Evolutionary conservation across 768 basidiomycete species (phyloP), one percentile per base, ranked within the genome.

Genomic region (Termitomyces eurrhizus): DNA sequence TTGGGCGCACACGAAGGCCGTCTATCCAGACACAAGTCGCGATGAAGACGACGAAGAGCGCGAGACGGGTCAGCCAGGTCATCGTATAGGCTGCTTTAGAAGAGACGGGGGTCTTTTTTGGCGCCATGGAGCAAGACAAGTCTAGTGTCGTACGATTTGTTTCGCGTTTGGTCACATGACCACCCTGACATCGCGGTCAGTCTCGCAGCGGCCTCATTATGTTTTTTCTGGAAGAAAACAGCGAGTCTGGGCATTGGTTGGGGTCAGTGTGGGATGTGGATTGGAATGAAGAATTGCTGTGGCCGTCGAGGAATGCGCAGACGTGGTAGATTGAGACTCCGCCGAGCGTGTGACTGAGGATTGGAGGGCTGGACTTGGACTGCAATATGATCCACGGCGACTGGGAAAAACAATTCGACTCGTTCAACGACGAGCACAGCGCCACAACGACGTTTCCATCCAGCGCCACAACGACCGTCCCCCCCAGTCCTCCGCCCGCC

Each of bases 11-110:
- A 77, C 87, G 89, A 67, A 89, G 84, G 13, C 74, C 74, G 68
- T 90, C 89, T 42, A 90, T 70, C 76, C 77, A 84, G 21, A 76
- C 64, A 52, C 78, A 85, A 3, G 75, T 64, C 8, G 74, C 73
- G 37, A 79, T 63, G 24, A 83, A 62, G 16, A 79, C 58, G 0
- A 70, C 54, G 12, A 78, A 59, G 0, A 76, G 36, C 0, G 67
- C 66, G 4, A 78, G 59, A 36, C 80, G 76, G 33, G 68, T 71
- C 29, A 29, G 29, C 29, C 29, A 29, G 29, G 29, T 29, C 29
- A 29, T 29, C 29, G 2, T 29, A 29, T 48, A 41, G 29, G 48
- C 54, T 45, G 35, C 37, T 37, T 46, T 37, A 42, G 57, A 56
- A 39, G 8, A 37, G 42, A 56, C 21, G 35, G 26, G 33, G 2